Evolutionary conservation across 192 early-diverging fungal species (phyloP).

Genomic region (Coemansia asiatica): DNA sequence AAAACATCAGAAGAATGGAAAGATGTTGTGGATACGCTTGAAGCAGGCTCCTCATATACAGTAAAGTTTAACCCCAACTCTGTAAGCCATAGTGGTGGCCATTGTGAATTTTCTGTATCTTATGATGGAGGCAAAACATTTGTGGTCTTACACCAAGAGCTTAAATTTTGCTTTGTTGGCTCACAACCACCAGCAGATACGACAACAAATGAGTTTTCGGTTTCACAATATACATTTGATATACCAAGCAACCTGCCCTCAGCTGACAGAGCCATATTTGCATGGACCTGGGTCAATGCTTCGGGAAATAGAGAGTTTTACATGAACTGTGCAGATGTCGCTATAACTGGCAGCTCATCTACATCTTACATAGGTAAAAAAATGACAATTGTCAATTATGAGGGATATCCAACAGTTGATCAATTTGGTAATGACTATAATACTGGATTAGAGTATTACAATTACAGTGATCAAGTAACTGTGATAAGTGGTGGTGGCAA

Average conservation of each 20-base stretch:
- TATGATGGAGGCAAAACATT: constrained; percentile 56
- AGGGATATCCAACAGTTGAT: constrained; percentile 51
- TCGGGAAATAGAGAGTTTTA: constrained; percentile 59
- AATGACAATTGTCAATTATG: constrained; percentile 42
- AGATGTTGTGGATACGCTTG: constrained; percentile 17
- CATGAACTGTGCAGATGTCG: constrained; percentile 38
- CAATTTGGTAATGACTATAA: constrained; percentile 50
- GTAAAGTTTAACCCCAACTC: constrained; percentile 31
- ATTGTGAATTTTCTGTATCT: constrained; percentile 61
- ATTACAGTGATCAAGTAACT: constrained; percentile 8
- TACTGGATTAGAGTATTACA: constrained; percentile 35
- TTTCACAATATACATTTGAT: constrained; percentile 49
- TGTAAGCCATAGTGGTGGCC: constrained; percentile 53
- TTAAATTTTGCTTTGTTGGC: constrained; percentile 30
- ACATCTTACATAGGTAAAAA: constrained; percentile 34
- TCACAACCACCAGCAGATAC: constrained; percentile 44
- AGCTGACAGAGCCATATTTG: constrained; percentile 58
- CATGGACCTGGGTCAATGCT: constrained; percentile 68
- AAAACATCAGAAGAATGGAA: constrained; percentile 8
- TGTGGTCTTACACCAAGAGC: constrained; percentile 59
- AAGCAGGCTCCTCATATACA: constrained; percentile 30
- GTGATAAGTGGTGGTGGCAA: neutral
- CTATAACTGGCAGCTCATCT: constrained; percentile 20
- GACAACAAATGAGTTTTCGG: constrained; percentile 13
- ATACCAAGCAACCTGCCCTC: constrained; percentile 58